Evolutionary conservation across 257 asterid species (phyloP), one percentile per base, ranked within the genome.

Genomic region (Salvia hispanica): DNA sequence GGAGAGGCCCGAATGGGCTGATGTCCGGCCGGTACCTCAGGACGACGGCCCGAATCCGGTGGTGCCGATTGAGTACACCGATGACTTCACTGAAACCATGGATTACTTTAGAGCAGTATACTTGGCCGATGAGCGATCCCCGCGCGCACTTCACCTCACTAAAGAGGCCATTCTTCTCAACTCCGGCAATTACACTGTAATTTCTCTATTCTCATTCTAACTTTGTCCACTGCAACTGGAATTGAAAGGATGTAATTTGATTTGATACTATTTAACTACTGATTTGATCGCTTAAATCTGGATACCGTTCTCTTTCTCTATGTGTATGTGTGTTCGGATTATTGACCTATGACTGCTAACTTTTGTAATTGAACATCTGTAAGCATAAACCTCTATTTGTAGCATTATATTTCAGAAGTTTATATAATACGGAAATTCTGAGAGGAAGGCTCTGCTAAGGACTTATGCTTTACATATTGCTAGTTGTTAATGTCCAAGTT

Each of bases 151-250:
- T 39, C 78, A 81, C 8, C 90, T 93, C 75, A 93, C 99, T 9
- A 28, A 82, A 33, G 91, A 90, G 74, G 91, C 92, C 52, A 84
- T 93, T 69, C 33, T 39, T 21, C 84, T 90, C 61, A 90, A 90
- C 76, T 76, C 99, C 9, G 99, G 92, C 61, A 93, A 93, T 68
- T 93, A 93, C 87, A 90, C 95, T 57, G 99, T 93, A 68, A 74
- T 53, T 37, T 44, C 51, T 37, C 34, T 28, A 36, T 66, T 36
- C 33, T 50, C 47, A 1, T 53, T 13, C 14, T 53, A 16, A 36
- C 36, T 8, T 11, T 12, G 12, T 62, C 64, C 9, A 7, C 66
- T 18, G 42, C 44, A 65, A 28, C 56, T 76, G 68, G 40, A 54
- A 39, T 39, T 12, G 34, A 28, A 25, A 47, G 16, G 44, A 34